Base-by-base conservation (phyloP, 306 rosid genomes). In the Adenanthera pavonina region DNA sequence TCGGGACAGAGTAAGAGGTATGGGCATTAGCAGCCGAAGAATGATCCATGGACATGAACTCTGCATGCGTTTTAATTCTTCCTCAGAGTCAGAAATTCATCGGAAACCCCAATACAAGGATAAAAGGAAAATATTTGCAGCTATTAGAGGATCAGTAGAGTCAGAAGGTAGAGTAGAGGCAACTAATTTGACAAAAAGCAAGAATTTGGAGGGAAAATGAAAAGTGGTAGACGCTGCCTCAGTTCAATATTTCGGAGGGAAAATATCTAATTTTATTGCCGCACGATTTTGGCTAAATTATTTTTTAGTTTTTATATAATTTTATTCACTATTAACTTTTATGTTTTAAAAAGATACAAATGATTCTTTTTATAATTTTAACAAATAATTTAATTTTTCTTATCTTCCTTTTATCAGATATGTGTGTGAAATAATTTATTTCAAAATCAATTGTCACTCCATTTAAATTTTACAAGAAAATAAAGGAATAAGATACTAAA, bases 191-290 rank as follows among this genome's bases (percentile, higher is more conserved):
- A 57, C 68, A 75, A 66, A 43, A 67, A 40, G 16, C 41, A 13
- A 35, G 65, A 60, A 61, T 75, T 82, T 40, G 68, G 67, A 51
- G 60, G 20, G 69, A 51, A 17, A 82, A 86, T 20, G 61, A 52
- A 25, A 25, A 46, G 51, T 70, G 80, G 70, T 44, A 15, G 20
- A 69, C 73, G 71, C 51, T 76, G 19, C 16, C 12, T 47, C 78
- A 0, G 35, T 53, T 64, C 30, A 14, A 78, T 54, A 5, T 40
- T 85, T 79, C 53, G 88, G 89, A 80, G 89, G 91, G 91, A 89
- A 82, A 82, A 13, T 6, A 47, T 25, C 7, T 11, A 10, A 1
- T 44, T 43, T 10, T 4, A 64, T 38, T 7, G 49, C 16, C 33
- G 48, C 12, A 7, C 7, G 7, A 66, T 19, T 66, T 19, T 16